phyloP scores from a whole-genome alignment of 495 filamentous ascomycete species.

The Cetradonia linearis region DNA sequence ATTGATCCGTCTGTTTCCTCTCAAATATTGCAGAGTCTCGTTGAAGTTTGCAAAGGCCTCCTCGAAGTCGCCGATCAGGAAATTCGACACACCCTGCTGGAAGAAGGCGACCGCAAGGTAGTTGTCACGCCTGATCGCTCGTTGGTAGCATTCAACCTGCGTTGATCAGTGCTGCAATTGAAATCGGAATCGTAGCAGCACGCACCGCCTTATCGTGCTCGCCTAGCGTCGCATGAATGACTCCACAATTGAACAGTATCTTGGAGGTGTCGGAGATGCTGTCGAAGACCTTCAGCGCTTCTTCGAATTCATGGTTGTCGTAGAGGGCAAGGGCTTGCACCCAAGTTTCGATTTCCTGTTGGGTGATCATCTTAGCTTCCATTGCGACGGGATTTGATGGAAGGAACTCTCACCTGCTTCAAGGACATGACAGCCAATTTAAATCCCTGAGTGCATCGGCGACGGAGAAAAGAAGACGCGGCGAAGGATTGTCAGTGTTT shows the following conservation, averaged over 20 bases:
- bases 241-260: conserved; percentile 97
- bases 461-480: not conserved
- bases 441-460: not conserved
- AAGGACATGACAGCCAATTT: conserved; percentile 47
- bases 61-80: conserved; percentile 92
- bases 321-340: conserved; percentile 84
- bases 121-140: conserved; percentile 76
- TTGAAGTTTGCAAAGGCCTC: conserved; percentile 98
- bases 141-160: conserved; percentile 91
- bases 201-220: conserved; percentile 91
- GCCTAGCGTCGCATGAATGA: conserved; percentile 95
- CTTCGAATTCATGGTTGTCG: conserved; percentile 93
- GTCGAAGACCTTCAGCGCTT: conserved; percentile 70
- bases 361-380: conserved; percentile 7
- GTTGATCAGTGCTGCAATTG: conserved; percentile 11
- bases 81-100: conserved; percentile 97
- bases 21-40: conserved; percentile 87
- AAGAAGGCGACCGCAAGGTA: conserved; percentile 98
- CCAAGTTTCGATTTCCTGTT: conserved; percentile 98
- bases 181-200: conserved; percentile 13
- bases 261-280: conserved; percentile 91
- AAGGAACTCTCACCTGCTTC: conserved; percentile 52
- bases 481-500: not conserved
- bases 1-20: conserved; percentile 94
- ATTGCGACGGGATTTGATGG: not conserved